These are phyloP conservation scores for Grosmannia clavigera DNA, from an alignment of 2,329 filamentous ascomycete species.

Conservation along the genomic window DNA sequence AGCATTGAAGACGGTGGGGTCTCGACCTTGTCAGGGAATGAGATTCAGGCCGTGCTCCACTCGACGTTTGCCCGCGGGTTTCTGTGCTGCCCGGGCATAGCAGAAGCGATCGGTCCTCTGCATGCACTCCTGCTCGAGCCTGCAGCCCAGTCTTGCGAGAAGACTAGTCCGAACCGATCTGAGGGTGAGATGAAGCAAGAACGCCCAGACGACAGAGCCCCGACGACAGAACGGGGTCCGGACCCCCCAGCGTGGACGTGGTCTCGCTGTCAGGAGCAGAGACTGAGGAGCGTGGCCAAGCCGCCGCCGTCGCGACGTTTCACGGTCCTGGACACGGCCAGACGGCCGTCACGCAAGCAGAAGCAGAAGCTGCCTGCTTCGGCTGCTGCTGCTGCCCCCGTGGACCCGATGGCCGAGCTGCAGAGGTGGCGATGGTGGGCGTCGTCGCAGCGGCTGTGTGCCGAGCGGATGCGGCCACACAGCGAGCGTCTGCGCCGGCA, in stretches of 20 bases:
- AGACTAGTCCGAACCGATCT: background rate
- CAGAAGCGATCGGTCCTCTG: background rate
- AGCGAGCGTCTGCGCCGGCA: background rate
- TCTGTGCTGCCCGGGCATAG: background rate
- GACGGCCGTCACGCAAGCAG: background rate
- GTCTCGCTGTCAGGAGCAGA: too few relatives aligned
- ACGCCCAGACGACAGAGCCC: background rate
- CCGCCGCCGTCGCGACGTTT: background rate
- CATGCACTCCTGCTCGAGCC: background rate
- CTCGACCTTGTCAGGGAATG: background rate
- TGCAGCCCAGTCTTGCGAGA: background rate
- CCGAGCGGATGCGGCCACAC: background rate
- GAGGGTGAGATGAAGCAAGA: background rate
- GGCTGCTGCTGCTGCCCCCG: background rate
- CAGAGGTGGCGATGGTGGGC: background rate
- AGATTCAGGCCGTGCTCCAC: background rate
- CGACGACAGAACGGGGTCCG: background rate
- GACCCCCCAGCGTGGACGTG: background rate
- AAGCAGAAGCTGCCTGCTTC: too few relatives aligned
- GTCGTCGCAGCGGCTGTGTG: background rate
- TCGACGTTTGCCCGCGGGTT: background rate
- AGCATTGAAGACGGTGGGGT: background rate
- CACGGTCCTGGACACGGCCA: background rate
- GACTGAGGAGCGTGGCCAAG: background rate
- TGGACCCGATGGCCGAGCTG: background rate